Base-by-base conservation (phyloP, 805 yeast genomes). In the Ogataea wickerhamii region DNA sequence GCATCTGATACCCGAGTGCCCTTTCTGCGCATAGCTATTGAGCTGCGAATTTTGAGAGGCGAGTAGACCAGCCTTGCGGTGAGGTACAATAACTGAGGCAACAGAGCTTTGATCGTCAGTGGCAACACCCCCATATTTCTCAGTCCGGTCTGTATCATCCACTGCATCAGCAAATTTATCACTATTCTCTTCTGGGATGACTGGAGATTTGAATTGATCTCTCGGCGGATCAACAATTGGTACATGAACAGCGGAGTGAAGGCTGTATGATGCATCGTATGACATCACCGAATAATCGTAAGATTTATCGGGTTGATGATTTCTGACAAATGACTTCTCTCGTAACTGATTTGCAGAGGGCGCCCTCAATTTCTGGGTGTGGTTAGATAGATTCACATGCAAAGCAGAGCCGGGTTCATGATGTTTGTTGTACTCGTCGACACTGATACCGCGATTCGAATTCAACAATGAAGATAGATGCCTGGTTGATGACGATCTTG, bases 171-270 rank as follows among this genome's bases (percentile, higher is more conserved):
- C 63, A 50, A 53, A 60, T 28, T 47, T 49, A 27, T 51, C 56
- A 13, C 36, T 41, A 2, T 38, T 47, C 11, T 21, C 4, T 6
- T 36, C 31, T 6, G 8, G 13, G 20, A 28, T 11, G 4, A 17
- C n/a, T 3, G 37, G 32, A 22, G 28, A 29, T 3, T 36, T 36
- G 6, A 52, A 36, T 16, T 52, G 49, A 11, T 47, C 54, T 17
- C 50, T 47, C 2, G 44, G 37, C 12, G 63, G 59, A 2, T 51
- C 37, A 26, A 39, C 27, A 10, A 59, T 45, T 16, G 57, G 60
- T 22, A 61, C 46, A 18, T 58, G 57, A 22, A 53, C 47, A 8
- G 63, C 65, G 3, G 63, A 53, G 37, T 58, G 64, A 12, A 60
- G 41, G 38, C 62, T 56, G 37, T 54, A 58, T 2, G 56, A 44